phyloP scores from a whole-genome alignment of 805 yeast species.

The Nakazawaea holstii region DNA sequence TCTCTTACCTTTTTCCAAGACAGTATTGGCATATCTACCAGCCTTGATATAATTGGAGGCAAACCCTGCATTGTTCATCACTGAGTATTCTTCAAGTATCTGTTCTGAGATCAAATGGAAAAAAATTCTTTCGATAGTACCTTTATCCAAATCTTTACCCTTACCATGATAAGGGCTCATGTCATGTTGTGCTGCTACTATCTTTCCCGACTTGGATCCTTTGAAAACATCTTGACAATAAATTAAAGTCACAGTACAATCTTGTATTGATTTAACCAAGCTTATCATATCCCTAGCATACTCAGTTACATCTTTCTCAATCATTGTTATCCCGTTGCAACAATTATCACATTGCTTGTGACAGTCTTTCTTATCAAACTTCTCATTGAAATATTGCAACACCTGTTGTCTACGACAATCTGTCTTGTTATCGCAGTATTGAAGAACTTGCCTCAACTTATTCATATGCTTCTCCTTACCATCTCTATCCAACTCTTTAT shows the following conservation, averaged over 20 bases:
- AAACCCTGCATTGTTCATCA: slow-evolving; percentile 73
- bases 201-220: slow-evolving; percentile 63
- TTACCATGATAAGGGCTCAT: slow-evolving; percentile 57
- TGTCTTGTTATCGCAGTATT: slow-evolving; percentile 84
- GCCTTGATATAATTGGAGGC: slow-evolving; percentile 67
- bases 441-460: slow-evolving; percentile 77
- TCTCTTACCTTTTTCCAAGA: slow-evolving; percentile 38
- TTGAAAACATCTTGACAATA: slow-evolving; percentile 80
- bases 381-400: slow-evolving; percentile 84
- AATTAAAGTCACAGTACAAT: slow-evolving; percentile 62
- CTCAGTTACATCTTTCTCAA: slow-evolving; percentile 62
- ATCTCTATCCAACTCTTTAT: slow-evolving; percentile 54
- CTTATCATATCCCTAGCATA: slow-evolving; percentile 54
- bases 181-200: slow-evolving; percentile 60
- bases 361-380: slow-evolving; percentile 63
- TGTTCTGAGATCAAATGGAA: slow-evolving; percentile 68
- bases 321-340: slow-evolving; percentile 32
- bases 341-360: slow-evolving; percentile 84
- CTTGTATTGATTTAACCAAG: slow-evolving; percentile 52
- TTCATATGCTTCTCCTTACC: slow-evolving; percentile 74
- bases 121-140: slow-evolving; percentile 76
- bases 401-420: slow-evolving; percentile 91
- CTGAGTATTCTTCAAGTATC: slow-evolving; percentile 63
- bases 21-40: slow-evolving; percentile 50
- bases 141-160: slow-evolving; percentile 59